A percentile compares a stretch with the other conserved stretches of the same genome.
Conservation (phyloP, 1,139 yeast species). For the Hansenula lynferdii region DNA sequence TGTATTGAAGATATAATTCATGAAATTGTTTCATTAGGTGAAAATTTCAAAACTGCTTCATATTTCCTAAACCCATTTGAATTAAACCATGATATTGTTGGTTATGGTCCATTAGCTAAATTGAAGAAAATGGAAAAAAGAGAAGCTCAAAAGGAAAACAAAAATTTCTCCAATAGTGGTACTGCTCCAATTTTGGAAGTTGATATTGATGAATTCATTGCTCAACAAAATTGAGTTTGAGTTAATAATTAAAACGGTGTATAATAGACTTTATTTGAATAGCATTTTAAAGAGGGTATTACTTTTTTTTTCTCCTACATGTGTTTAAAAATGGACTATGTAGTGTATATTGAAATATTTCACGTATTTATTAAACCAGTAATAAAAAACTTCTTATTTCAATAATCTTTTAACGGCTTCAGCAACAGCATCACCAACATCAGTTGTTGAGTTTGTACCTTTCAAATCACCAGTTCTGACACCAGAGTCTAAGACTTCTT, state of each 20-base stretch:
- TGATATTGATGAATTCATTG: constrained; percentile 63
- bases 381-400: constrained; percentile 12
- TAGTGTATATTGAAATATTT: too few relatives aligned
- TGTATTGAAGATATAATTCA: constrained; percentile 79
- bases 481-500: constrained; percentile 73
- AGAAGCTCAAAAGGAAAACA: constrained; percentile 35
- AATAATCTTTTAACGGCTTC: constrained; percentile 62
- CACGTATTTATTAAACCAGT: not conserved
- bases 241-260: not conserved
- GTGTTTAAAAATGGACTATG: too few relatives aligned
- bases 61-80: constrained; percentile 67
- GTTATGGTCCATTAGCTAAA: constrained; percentile 52
- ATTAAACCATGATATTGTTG: constrained; percentile 64
- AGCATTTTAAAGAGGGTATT: not conserved
- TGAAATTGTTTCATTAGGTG: constrained; percentile 60
- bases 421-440: constrained; percentile 92
- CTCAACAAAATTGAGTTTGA: constrained; percentile 23
- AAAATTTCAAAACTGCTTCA: constrained; percentile 52
- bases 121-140: constrained; percentile 31
- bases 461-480: constrained; percentile 89
- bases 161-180: constrained; percentile 49
- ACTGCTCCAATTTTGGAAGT: constrained; percentile 61
- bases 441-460: constrained; percentile 73
- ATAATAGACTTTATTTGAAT: not conserved
- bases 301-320: not conserved